Evolutionary conservation across 129 eudicot genomes (phyloP), one percentile per base, ranked within the genome.

Genomic region (Logfia minima): DNA sequence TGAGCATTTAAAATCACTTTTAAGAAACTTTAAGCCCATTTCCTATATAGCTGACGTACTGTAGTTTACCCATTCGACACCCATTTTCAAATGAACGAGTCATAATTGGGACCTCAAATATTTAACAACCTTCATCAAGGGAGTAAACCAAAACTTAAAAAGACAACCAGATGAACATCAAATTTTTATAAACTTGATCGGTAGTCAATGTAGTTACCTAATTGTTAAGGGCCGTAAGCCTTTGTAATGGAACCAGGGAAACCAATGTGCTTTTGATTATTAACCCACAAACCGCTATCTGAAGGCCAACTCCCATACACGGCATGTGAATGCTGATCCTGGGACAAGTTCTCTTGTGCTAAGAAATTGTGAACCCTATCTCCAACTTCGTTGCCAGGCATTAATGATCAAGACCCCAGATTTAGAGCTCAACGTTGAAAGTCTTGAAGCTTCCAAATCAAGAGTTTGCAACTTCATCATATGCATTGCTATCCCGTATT

Each of bases 351-450:
- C 53, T 89, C 97, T 81, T 93, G 96, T 6, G 88, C 91, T 81
- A 90, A 88, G 79, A 90, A 93, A 87, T 93, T 93, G 86, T 90
- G 96, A 75, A 93, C 91, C 92, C 90, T 88, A 77, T 93, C 98
- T 60, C 97, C 96, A 87, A 83, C 84, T 85, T 85, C 89, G 88
- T 93, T 90, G 78, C 92, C 98, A 90, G 96, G 90, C 97, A 93
- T 90, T 84, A 93, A 93, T 81, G 63, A 76, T 79, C 22, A 51
- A 75, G 26, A 26, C 71, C 78, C 83, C 74, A 76, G 81, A 52
- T 32, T 55, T 67, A 41, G 86, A 70, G 35, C 78, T 63, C 75
- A 58, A 23, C 21, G 60, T 53, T 32, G 34, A 32, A 31, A 0
- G 21, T 32, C 45, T 66, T 66, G 7, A 17, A 66, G 70, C 23